Conservation (phyloP, 805 yeast genomes). For the Saccharomycopsis synnaedendra region DNA sequence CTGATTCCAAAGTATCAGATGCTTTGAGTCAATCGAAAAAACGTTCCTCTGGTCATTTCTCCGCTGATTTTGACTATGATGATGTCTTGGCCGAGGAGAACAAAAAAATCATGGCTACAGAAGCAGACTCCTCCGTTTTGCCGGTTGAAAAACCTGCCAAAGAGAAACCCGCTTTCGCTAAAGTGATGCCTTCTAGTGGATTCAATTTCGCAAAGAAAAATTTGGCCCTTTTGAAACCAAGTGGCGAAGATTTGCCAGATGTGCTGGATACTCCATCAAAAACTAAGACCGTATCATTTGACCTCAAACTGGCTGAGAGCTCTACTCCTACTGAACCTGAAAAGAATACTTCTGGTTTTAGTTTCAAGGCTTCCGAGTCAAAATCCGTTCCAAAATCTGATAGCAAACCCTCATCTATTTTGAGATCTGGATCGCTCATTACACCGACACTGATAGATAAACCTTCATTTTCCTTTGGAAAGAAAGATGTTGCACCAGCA, state of each 20-base stretch:
- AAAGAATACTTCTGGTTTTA: not conserved
- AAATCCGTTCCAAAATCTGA: too few species aligned
- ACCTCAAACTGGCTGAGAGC: not conserved
- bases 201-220: slow-evolving; percentile 6
- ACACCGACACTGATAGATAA: too few species aligned
- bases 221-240: not conserved
- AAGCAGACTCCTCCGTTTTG: not conserved
- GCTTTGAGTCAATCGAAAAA: not conserved
- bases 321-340: not conserved
- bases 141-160: not conserved
- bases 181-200: slow-evolving; percentile 5
- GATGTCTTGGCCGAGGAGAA: slow-evolving; percentile 11
- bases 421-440: too few species aligned
- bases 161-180: not conserved
- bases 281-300: not conserved
- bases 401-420: too few species aligned
- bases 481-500: too few species aligned
- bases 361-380: not conserved
- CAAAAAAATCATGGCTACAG: slow-evolving; percentile 1
- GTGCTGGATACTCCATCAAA: not conserved
- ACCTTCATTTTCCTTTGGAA: too few species aligned
- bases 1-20: not conserved
- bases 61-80: slow-evolving; percentile 8
- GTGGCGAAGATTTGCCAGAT: too few species aligned
- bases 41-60: not conserved